Evolutionary conservation across 1,139 yeast species (phyloP).

Genomic region (Nakaseomyces delphensis): DNA sequence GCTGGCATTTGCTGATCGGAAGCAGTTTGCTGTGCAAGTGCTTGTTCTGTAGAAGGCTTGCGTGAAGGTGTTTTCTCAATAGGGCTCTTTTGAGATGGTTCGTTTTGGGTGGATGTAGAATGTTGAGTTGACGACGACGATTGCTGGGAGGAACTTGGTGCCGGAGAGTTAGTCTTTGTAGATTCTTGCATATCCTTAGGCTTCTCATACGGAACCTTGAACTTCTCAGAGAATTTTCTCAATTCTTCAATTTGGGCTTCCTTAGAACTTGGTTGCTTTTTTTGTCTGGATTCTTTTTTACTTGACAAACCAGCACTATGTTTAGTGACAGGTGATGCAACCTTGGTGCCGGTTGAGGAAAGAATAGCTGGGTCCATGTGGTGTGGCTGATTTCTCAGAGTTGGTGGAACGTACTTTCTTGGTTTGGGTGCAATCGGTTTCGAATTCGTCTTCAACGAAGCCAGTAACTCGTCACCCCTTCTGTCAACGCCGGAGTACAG

Average conservation of each 20-base stretch:
- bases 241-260: constrained; percentile 71
- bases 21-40: not conserved
- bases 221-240: constrained; percentile 72
- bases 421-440: constrained; percentile 20
- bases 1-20: constrained; percentile 7
- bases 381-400: constrained; percentile 54
- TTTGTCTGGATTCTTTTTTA: constrained; percentile 20
- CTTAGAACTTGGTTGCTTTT: constrained; percentile 27
- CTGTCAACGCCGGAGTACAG: constrained; percentile 80
- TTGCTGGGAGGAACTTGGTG: not conserved
- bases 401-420: constrained; percentile 42
- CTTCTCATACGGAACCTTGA: constrained; percentile 65
- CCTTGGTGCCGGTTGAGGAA: constrained; percentile 33
- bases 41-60: not conserved
- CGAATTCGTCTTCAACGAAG: constrained; percentile 41
- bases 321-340: constrained; percentile 15
- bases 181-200: constrained; percentile 51
- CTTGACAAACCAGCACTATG: constrained; percentile 7
- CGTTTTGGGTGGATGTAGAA: not conserved
- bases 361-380: constrained; percentile 75
- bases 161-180: not conserved
- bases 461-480: constrained; percentile 58
- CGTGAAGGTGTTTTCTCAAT: not conserved
- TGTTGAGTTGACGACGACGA: not conserved
- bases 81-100: not conserved